A percentile compares a stretch with the other conserved stretches of the same genome.
These are phyloP conservation scores for Fusarium sp. DNA, from an alignment of 2,329 filamentous ascomycete species.

Conservation along the genomic window DNA sequence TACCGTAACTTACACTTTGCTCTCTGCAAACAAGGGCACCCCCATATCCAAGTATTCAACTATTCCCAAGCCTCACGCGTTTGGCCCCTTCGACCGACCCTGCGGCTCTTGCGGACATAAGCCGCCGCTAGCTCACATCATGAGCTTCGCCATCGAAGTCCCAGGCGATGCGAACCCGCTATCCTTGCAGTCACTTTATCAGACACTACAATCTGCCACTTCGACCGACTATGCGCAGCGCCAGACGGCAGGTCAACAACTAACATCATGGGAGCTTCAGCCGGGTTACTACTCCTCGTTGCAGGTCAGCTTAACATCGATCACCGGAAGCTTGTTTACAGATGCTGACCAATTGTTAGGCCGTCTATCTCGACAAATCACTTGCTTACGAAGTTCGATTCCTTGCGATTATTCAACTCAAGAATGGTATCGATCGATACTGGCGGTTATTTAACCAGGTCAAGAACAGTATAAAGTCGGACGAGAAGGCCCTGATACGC, in stretches of 20 bases:
- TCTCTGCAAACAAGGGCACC: conserved; percentile 17
- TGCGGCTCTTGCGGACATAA: conserved; percentile 38
- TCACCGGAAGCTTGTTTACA: background rate
- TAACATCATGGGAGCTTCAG: conserved; percentile 77
- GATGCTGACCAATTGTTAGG: conserved; percentile 59
- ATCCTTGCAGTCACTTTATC: conserved; percentile 71
- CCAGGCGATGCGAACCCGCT: conserved; percentile 84
- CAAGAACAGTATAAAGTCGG: conserved; percentile 75
- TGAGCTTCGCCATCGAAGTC: conserved; percentile 81
- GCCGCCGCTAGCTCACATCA: conserved; percentile 53
- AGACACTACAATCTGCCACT: conserved; percentile 72
- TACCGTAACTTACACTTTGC: conserved; percentile 27
- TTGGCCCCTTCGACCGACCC: conserved; percentile 18
- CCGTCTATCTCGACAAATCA: conserved; percentile 83
- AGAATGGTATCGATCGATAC: conserved; percentile 95
- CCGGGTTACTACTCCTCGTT: conserved; percentile 75
- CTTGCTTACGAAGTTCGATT: conserved; percentile 84
- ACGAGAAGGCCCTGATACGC: conserved; percentile 83
- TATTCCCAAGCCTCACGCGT: conserved; percentile 1
- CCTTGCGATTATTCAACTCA: conserved; percentile 91
- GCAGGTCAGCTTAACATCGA: conserved; percentile 63
- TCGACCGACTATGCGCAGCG: conserved; percentile 72
- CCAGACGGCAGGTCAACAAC: conserved; percentile 76
- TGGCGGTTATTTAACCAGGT: conserved; percentile 76
- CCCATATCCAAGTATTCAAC: conserved; percentile 5